Conservation (phyloP, 2,329 filamentous ascomycete genomes). For the Aureobasidium sp. region DNA sequence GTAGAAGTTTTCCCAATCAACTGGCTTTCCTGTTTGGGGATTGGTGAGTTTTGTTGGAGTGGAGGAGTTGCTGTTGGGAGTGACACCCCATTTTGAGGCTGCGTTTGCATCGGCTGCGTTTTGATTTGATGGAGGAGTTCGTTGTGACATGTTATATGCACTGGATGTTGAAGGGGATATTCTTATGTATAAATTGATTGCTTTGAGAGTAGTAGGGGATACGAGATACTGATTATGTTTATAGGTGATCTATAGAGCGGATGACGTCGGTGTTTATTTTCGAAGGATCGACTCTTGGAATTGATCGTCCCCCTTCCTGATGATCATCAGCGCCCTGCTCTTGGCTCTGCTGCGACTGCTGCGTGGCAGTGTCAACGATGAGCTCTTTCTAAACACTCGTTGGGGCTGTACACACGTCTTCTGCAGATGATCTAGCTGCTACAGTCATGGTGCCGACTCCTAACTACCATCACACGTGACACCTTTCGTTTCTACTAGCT, state of each 20-base stretch:
- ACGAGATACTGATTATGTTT: too few species aligned
- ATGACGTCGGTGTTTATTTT: background rate
- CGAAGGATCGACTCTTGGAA: background rate
- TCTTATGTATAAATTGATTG: too few species aligned
- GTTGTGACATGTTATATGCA: background rate
- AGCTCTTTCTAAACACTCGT: too few species aligned
- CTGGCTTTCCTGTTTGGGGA: slow-evolving; percentile 5
- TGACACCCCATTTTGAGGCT: slow-evolving; percentile 23
- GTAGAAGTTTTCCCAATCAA: slow-evolving; percentile 21
- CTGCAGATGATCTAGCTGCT: too few species aligned
- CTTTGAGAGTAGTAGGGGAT: too few species aligned
- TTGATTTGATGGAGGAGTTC: background rate
- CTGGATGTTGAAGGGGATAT: too few species aligned
- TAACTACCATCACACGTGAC: too few species aligned
- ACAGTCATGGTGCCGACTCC: too few species aligned
- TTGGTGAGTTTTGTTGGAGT: slow-evolving; percentile 6
- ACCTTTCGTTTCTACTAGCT: too few species aligned
- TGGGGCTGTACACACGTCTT: too few species aligned
- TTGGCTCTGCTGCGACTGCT: too few species aligned
- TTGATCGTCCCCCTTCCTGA: background rate
- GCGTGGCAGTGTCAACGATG: too few species aligned
- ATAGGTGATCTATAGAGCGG: background rate
- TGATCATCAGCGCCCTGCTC: background rate
- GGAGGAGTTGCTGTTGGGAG: slow-evolving; percentile 6
- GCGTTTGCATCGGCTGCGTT: background rate